Conservation (phyloP, 1,284 basidiomycete genomes). For the Neotropicomus parvogracilis region DNA sequence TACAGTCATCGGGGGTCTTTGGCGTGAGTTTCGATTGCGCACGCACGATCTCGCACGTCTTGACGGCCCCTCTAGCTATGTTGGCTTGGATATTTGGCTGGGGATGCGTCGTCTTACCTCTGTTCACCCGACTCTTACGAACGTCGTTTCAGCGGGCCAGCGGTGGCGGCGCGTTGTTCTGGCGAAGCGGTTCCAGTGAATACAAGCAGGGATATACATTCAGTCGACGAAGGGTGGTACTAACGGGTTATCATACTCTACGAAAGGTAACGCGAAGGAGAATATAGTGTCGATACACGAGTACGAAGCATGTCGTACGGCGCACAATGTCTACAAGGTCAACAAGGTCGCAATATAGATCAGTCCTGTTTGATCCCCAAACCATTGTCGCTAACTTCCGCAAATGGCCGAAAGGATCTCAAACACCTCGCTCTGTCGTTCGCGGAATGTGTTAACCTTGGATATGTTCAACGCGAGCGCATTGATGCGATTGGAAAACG, state of each 20-base stretch:
- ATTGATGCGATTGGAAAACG: conserved; percentile 73
- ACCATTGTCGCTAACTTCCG: conserved; percentile 11
- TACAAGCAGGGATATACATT: too few species aligned
- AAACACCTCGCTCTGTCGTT: conserved; percentile 70
- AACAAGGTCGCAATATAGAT: neutral
- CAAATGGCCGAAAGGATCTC: conserved; percentile 42
- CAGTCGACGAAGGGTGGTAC: neutral
- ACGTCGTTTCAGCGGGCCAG: too few species aligned
- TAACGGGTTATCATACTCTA: conserved; percentile 8
- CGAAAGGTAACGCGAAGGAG: neutral
- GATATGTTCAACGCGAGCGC: conserved; percentile 67
- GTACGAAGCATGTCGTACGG: neutral
- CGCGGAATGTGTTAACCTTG: conserved; percentile 62
- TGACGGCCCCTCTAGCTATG: too few species aligned
- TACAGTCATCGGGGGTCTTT: too few species aligned
- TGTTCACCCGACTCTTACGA: too few species aligned
- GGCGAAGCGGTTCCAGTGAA: too few species aligned
- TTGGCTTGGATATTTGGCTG: too few species aligned
- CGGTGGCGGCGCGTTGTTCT: too few species aligned
- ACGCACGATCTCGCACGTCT: too few species aligned
- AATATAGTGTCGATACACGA: conserved; percentile 13
- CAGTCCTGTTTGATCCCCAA: neutral
- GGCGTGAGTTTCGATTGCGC: too few species aligned
- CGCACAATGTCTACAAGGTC: too few species aligned
- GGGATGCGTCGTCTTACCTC: too few species aligned